A percentile compares a stretch with the other conserved stretches of the same genome.
Evolutionary conservation across 2,329 filamentous ascomycete species (phyloP).

Genomic region (Claviceps digitariae): DNA sequence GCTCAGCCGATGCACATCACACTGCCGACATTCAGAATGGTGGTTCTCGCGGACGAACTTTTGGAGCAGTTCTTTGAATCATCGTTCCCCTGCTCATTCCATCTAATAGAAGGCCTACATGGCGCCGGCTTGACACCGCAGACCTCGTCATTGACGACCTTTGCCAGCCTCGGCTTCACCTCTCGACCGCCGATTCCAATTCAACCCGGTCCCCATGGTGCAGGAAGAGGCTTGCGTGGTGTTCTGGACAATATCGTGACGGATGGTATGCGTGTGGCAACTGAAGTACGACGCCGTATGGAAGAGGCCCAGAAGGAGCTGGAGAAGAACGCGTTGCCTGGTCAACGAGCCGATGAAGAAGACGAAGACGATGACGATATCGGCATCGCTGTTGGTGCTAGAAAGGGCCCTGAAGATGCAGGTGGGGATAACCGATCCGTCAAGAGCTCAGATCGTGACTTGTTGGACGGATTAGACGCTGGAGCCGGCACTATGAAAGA

Average conservation of each 20-base stretch:
- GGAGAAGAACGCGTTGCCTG: slow-evolving; percentile 63
- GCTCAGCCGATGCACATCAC: slow-evolving; percentile 91
- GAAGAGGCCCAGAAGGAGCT: slow-evolving; percentile 90
- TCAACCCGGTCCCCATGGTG: slow-evolving; percentile 27
- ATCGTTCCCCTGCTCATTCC: slow-evolving; percentile 87
- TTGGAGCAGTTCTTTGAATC: slow-evolving; percentile 96
- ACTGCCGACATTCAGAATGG: slow-evolving; percentile 95
- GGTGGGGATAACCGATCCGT: slow-evolving; percentile 48
- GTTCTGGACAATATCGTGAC: slow-evolving; percentile 96
- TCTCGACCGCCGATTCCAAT: slow-evolving; percentile 25
- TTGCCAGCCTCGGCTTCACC: slow-evolving; percentile 56
- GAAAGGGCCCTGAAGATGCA: slow-evolving; percentile 20
- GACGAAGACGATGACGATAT: slow-evolving; percentile 52
- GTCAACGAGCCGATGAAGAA: slow-evolving; percentile 53
- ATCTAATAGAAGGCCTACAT: slow-evolving; percentile 54
- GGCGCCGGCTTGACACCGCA: slow-evolving; percentile 17
- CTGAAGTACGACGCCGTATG: slow-evolving; percentile 82
- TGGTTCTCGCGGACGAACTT: slow-evolving; percentile 88
- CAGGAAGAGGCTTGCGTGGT: slow-evolving; percentile 66
- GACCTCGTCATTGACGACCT: slow-evolving; percentile 65
- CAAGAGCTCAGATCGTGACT: slow-evolving; percentile 52
- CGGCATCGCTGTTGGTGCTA: slow-evolving; percentile 29
- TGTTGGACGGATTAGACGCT: slow-evolving; percentile 62
- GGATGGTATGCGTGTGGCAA: slow-evolving; percentile 91
- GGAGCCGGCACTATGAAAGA: slow-evolving; percentile 39